Evolutionary conservation across 371 early-diverging fungal species (phyloP), one percentile per base, ranked within the genome.

Genomic region (Mortierella sp.): DNA sequence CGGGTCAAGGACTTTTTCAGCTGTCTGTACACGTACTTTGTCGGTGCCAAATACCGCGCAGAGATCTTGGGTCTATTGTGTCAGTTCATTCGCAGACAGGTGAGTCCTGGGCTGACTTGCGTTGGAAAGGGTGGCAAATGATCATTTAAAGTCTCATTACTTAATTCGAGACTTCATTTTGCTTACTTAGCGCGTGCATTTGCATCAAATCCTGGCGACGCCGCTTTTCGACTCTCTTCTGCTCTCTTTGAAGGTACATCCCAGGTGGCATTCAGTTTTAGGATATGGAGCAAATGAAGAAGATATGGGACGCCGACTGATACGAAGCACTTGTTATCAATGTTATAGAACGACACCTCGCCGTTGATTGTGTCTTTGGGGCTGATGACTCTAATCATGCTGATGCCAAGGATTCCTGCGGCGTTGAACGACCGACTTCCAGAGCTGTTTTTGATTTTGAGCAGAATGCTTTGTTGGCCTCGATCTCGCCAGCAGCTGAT

Each of bases 381-480:
- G 34, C 88, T 93, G 28, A 92, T 93, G 73, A 90, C 91, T 14
- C 71, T 94, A 37, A 92, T 93, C 67, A 94, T 94, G 94, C 79
- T 94, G 14, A 82, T 94, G 54, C 94, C 94, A 34, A 89, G 93
- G n/a, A 94, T 94, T 26, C 91, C 92, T 53, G 89, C 92, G 0
- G 88, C 91, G 5, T 76, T 94, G 70, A 90, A 92, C 5, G 88
- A 89, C 5, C 88, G 88, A 72, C 88, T 94, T 34, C 93, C 93
- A 5, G 89, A 91, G 28, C 76, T 94, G 14, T 94, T 92, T 59
- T 88, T 90, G 78, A 91, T 93, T 50, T 90, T 92, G 75, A 91
- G 90, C 26, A 88, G 94, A 77, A 91, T 92, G 10, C 88, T 94
- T 40, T 92, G 91, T 59, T 94, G 94, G 94, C 92, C 92, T 74